Percentiles rank a stretch among this genome's conserved stretches.
Conservation (phyloP, 331 rosid species). For the Spiraea crenata region DNA sequence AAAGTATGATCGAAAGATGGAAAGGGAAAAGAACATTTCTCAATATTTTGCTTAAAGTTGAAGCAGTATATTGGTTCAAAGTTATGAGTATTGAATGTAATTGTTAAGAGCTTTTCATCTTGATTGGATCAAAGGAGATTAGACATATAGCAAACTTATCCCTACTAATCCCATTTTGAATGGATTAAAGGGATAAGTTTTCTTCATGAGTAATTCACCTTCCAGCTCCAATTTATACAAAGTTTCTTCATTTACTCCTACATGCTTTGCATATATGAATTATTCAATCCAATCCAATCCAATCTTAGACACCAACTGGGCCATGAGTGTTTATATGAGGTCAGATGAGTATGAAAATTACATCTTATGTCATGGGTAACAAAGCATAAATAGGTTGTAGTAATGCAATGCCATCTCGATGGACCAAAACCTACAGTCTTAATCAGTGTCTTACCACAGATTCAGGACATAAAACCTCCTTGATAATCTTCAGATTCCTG, state of each 20-base stretch:
- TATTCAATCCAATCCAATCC: too few relatives aligned
- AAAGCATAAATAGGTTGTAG: neutral
- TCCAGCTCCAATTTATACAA: too few relatives aligned
- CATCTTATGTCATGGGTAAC: neutral
- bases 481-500: conserved; percentile 13
- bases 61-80: neutral
- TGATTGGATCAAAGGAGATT: too few relatives aligned
- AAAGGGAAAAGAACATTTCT: neutral
- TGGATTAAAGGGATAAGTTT: too few relatives aligned
- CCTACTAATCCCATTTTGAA: too few relatives aligned
- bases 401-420: neutral
- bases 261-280: too few relatives aligned
- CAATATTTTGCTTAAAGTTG: neutral
- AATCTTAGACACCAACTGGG: too few relatives aligned
- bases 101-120: too few relatives aligned
- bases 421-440: neutral
- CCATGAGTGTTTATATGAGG: neutral
- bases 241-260: too few relatives aligned
- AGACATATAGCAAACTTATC: too few relatives aligned
- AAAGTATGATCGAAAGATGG: neutral
- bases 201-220: too few relatives aligned
- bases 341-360: neutral
- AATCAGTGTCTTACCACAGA: conserved; percentile 18
- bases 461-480: conserved; percentile 4
- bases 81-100: neutral